Conservation (phyloP, 2,329 filamentous ascomycete genomes). For the Pyrenochaeta sp. region DNA sequence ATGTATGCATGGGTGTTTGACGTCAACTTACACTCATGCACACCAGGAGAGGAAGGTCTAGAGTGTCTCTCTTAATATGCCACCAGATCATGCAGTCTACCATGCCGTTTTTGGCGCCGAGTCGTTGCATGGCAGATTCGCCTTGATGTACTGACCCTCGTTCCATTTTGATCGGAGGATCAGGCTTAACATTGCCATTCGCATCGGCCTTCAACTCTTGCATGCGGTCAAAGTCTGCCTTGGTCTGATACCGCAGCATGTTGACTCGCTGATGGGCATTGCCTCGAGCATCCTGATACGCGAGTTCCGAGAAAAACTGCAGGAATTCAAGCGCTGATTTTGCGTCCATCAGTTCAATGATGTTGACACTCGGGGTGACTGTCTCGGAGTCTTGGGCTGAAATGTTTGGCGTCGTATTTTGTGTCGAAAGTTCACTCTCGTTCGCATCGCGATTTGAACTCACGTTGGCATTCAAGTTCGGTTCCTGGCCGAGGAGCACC, state of each 20-base stretch:
- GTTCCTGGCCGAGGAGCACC: conserved; percentile 83
- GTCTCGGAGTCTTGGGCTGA: conserved; percentile 43
- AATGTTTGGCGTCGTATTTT: conserved; percentile 57
- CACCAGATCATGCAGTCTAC: conserved; percentile 96
- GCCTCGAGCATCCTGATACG: conserved; percentile 88
- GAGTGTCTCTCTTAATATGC: conserved; percentile 95
- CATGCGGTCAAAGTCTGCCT: conserved; percentile 43
- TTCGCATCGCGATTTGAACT: conserved; percentile 57
- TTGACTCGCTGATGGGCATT: conserved; percentile 84
- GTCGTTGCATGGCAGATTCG: conserved; percentile 79
- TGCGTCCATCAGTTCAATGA: conserved; percentile 92
- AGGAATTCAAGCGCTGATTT: conserved; percentile 94
- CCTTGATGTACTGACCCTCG: conserved; percentile 55
- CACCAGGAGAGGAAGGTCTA: conserved; percentile 98
- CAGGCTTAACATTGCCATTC: conserved; percentile 28
- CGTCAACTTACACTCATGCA: conserved; percentile 87
- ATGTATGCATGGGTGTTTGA: not conserved
- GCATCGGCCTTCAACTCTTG: conserved; percentile 32
- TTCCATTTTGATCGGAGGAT: conserved; percentile 41
- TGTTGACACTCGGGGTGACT: conserved; percentile 77
- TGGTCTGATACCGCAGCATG: conserved; percentile 81
- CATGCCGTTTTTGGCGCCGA: conserved; percentile 84
- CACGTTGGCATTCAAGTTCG: conserved; percentile 86
- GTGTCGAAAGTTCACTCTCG: conserved; percentile 49
- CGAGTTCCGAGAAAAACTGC: conserved; percentile 90